Conservation (phyloP, 495 filamentous ascomycete genomes). For the Penicillium manginii region DNA sequence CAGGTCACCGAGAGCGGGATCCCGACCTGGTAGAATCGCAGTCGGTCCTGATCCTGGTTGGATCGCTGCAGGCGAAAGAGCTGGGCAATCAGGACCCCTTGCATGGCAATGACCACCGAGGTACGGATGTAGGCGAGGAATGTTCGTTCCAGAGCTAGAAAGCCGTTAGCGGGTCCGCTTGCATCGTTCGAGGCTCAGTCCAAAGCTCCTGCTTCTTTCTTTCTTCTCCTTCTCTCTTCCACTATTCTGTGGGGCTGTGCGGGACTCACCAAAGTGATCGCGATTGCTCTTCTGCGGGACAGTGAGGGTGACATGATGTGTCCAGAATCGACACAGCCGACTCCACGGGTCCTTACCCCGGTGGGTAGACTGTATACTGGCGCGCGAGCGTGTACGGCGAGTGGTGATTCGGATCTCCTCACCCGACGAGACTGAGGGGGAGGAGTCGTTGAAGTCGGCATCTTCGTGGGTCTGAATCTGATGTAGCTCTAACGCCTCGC, state of each 20-base stretch:
- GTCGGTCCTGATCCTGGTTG: slow-evolving; percentile 18
- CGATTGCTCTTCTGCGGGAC: slow-evolving; percentile 50
- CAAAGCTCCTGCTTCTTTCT: not conserved
- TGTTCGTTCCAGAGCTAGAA: slow-evolving; percentile 74
- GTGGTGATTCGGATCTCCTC: slow-evolving; percentile 39
- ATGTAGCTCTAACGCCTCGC: slow-evolving; percentile 40
- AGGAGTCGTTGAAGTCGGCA: slow-evolving; percentile 29
- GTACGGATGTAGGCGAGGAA: slow-evolving; percentile 80
- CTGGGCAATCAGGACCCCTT: slow-evolving; percentile 68
- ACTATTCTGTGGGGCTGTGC: not conserved
- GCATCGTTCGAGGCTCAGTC: not conserved
- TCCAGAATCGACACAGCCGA: slow-evolving; percentile 40
- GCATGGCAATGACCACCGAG: slow-evolving; percentile 68
- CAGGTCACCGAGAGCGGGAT: slow-evolving; percentile 66
- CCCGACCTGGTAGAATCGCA: slow-evolving; percentile 66
- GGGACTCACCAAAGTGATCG: slow-evolving; percentile 46
- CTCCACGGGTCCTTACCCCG: slow-evolving; percentile 30
- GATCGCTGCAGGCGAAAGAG: slow-evolving; percentile 69
- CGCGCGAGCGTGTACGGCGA: slow-evolving; percentile 28
- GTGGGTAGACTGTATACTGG: slow-evolving; percentile 17
- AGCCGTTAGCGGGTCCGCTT: not conserved
- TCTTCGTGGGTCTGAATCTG: slow-evolving; percentile 35
- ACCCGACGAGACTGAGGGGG: slow-evolving; percentile 39
- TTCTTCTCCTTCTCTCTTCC: not conserved
- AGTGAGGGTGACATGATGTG: slow-evolving; percentile 42